Evolutionary conservation across 2,329 filamentous ascomycete genomes (phyloP), one percentile per base, ranked within the genome.

Genomic region (Diaporthe amygdali): DNA sequence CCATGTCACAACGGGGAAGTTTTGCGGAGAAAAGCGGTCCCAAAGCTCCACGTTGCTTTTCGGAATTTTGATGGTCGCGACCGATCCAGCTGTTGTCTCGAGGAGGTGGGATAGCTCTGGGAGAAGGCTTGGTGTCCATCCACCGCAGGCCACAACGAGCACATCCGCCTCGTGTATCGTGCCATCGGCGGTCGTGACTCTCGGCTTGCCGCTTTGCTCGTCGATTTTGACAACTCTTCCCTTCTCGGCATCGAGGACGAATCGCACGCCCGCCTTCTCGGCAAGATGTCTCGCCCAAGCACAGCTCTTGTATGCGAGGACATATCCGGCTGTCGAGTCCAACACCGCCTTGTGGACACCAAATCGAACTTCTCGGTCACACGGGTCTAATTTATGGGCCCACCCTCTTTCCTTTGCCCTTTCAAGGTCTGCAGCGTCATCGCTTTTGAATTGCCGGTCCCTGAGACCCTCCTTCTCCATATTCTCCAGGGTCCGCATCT

Each of bases 31-130:
- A 41, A 59, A 69, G 10, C 52, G 30, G 8, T 69, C 49, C 52
- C 66, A 69, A 6, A 69, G 34, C 30, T 77, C 77, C 1, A 22
- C 39, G 2, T 68, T 71, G 4, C n/a, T 27, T 15, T 32, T 25
- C 12, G 52, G 51, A 7, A 69, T 59, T 20, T 47, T 52, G 30
- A 69, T 59, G n/a, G 46, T 69, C 1, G 52, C 66, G 8, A 69
- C 49, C 27, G 51, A 69, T 8, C 66, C 66, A 4, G 51, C 49
- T 8, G 66, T 61, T 12, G 52, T 69, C 39, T 69, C 66, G 3
- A 69, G 30, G 20, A 69, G 66, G 8, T 56, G 17, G 6, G 22
- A 55, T 27, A 39, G 27, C 39, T 69, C 66, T 17, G 66, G 66
- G 5, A 69, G 52, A 5, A 69, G 37, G 25, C 14, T 46, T 20